Conservation (phyloP, 208 protist species). For the Trypanosoma brucei region DNA sequence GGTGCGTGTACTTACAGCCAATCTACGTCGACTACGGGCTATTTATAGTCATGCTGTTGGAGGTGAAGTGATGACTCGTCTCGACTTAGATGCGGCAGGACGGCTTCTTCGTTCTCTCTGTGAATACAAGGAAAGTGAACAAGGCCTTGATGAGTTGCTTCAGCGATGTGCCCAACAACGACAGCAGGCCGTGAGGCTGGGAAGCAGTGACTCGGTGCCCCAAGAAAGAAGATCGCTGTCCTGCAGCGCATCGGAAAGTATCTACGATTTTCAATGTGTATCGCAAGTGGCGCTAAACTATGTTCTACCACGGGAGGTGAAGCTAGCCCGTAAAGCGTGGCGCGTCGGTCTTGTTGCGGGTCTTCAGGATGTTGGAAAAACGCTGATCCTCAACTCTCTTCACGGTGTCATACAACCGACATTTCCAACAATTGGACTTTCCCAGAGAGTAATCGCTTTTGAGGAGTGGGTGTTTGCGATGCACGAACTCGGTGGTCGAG, state of each 20-base stretch:
- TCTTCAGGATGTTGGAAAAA: conserved; percentile 81
- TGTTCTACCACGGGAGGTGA: conserved; percentile 69
- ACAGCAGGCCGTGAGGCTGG: neutral
- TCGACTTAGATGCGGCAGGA: conserved; percentile 35
- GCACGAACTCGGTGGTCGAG: conserved; percentile 80
- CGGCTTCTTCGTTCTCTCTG: conserved; percentile 69
- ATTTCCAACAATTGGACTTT: conserved; percentile 75
- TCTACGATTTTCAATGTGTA: conserved; percentile 60
- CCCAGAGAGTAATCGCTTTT: conserved; percentile 66
- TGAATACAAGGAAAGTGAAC: conserved; percentile 70
- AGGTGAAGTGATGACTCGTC: conserved; percentile 33
- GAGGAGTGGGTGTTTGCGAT: conserved; percentile 79
- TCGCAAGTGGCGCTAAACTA: conserved; percentile 55
- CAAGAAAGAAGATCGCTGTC: neutral
- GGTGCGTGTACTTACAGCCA: conserved; percentile 57
- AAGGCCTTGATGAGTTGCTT: conserved; percentile 30
- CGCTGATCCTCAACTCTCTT: conserved; percentile 72
- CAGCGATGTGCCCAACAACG: conserved; percentile 7
- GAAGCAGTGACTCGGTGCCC: neutral
- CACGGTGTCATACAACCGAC: conserved; percentile 56
- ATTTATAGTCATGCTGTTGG: conserved; percentile 57
- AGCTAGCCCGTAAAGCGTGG: conserved; percentile 45
- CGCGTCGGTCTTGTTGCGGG: conserved; percentile 67
- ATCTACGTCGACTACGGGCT: conserved; percentile 64
- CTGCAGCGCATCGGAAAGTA: neutral